A percentile compares a stretch with the other conserved stretches of the same genome.
Evolutionary conservation across 192 early-diverging fungal species (phyloP).

Genomic region (Dimargaris xerosporica): DNA sequence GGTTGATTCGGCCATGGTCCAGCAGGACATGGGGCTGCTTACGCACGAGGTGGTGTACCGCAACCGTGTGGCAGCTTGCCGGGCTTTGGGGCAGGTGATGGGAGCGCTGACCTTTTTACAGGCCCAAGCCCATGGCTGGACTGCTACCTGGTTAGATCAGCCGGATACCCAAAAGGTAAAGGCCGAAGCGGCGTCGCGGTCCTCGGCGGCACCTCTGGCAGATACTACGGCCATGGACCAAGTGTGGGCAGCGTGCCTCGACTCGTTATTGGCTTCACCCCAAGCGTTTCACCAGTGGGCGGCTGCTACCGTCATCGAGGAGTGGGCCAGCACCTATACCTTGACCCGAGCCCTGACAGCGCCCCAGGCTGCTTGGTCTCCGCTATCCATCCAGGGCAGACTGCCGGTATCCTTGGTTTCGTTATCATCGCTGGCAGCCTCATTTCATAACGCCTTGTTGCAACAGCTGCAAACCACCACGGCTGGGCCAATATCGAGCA

Average conservation of each 20-base stretch:
- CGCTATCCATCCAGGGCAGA: too few species aligned
- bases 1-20: conserved; percentile 80
- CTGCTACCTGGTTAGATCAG: neutral
- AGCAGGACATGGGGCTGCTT: conserved; percentile 79
- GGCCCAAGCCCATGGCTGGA: neutral
- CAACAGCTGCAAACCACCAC: neutral
- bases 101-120: conserved; percentile 16
- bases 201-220: neutral
- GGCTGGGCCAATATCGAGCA: too few species aligned
- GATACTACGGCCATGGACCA: conserved; percentile 21
- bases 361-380: too few species aligned
- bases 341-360: neutral
- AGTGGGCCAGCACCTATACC: conserved; percentile 47
- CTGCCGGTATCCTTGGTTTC: too few species aligned
- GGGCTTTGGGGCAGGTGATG: conserved; percentile 62
- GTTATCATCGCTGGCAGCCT: neutral
- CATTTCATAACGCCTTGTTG: neutral
- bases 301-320: conserved; percentile 59
- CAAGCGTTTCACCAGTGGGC: conserved; percentile 69
- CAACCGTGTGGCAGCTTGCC: conserved; percentile 60
- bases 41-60: conserved; percentile 57
- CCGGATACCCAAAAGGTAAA: too few species aligned
- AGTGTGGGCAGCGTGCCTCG: conserved; percentile 35
- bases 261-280: conserved; percentile 43
- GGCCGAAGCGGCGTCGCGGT: too few species aligned